These are phyloP conservation scores for Podosphaera aphanis DNA, from an alignment of 2,329 filamentous ascomycete genomes.

Conservation along the genomic window DNA sequence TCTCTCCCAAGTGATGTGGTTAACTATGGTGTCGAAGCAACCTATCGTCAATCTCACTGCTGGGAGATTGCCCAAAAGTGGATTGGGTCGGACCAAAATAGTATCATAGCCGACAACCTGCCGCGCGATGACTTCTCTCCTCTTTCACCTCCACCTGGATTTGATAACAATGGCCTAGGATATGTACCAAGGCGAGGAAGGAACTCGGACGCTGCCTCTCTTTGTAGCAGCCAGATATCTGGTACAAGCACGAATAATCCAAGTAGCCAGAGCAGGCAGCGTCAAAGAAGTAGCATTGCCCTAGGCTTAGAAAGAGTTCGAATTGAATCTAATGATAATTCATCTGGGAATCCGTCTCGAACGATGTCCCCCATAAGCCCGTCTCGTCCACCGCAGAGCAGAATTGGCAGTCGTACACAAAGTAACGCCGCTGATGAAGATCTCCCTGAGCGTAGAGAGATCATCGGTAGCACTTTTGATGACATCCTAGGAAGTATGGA, in stretches of 20 bases:
- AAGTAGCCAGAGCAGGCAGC: constrained; percentile 3
- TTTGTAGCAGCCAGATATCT: not conserved
- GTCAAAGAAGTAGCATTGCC: constrained; percentile 11
- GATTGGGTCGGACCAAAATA: constrained; percentile 13
- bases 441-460: constrained; percentile 1
- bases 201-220: constrained; percentile 1
- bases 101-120: not conserved
- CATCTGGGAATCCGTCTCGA: not conserved
- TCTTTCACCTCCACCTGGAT: constrained; percentile 3
- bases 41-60: constrained; percentile 45
- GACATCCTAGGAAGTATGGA: constrained; percentile 22
- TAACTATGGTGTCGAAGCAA: constrained; percentile 37
- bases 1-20: constrained; percentile 38
- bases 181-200: constrained; percentile 4
- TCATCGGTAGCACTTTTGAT: constrained; percentile 20
- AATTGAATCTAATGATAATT: constrained; percentile 5
- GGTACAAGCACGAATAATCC: not conserved
- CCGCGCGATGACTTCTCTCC: constrained; percentile 1
- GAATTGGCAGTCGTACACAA: not conserved
- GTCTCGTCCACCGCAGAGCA: not conserved
- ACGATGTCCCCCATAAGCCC: not conserved
- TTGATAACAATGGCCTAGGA: constrained; percentile 7
- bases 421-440: no score
- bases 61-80: constrained; percentile 41
- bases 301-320: constrained; percentile 13